Evolutionary conservation across 2,329 filamentous ascomycete species (phyloP).

Genomic region (Fusarium sp.): DNA sequence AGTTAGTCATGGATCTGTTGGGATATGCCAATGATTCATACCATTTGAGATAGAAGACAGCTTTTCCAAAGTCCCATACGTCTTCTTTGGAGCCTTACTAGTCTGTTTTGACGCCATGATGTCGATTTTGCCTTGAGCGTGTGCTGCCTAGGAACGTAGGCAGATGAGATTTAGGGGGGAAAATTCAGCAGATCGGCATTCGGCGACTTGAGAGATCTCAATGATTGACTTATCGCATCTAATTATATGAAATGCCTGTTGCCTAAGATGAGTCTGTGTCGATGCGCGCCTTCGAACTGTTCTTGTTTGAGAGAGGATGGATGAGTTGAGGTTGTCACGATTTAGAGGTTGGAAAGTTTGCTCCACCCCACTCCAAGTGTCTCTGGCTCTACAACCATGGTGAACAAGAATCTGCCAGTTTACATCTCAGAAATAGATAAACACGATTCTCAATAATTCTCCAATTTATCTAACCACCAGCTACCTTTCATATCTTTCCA

Average conservation of each 20-base stretch:
- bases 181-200: slow-evolving; percentile 3
- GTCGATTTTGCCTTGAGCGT: background rate
- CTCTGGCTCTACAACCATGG: background rate
- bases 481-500: background rate
- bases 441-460: background rate
- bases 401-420: background rate
- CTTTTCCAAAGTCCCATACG: slow-evolving; percentile 45
- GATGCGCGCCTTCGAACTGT: background rate
- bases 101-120: slow-evolving; percentile 37
- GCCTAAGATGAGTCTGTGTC: background rate
- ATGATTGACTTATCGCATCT: too few species aligned
- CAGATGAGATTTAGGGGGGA: slow-evolving; percentile 16
- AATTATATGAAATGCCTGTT: too few species aligned
- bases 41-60: slow-evolving; percentile 50
- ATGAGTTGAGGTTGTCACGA: background rate
- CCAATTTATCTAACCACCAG: background rate
- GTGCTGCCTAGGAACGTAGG: slow-evolving; percentile 27
- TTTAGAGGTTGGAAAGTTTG: background rate
- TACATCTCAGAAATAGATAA: background rate
- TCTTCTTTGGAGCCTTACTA: slow-evolving; percentile 14
- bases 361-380: background rate
- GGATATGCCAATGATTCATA: slow-evolving; percentile 8
- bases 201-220: background rate
- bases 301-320: background rate
- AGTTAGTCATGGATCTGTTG: background rate